Conservation (phyloP, 225 moss, liverwort and hornwort genomes). For the Rhytidiadelphus loreus region DNA sequence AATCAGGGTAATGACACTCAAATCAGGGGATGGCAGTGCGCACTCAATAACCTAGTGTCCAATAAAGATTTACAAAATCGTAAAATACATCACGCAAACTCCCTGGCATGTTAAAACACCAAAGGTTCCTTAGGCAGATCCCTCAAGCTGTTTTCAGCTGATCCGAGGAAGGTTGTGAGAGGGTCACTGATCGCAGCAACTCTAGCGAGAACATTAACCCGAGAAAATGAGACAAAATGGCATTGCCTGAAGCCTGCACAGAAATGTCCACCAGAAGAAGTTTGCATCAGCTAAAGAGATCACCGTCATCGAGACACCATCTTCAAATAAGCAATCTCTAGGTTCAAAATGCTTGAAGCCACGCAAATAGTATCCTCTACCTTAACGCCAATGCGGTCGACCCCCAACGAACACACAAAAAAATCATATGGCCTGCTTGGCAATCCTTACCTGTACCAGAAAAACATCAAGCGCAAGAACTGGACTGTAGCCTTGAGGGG, state of each 20-base stretch:
- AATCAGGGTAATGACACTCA: not conserved
- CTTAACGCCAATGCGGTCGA: not conserved
- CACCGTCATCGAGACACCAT: not conserved
- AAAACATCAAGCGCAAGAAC: conserved; percentile 96
- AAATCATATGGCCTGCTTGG: not conserved
- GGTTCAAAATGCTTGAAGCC: not conserved
- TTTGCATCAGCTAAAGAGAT: not conserved
- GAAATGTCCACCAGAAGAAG: not conserved
- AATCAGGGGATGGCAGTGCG: not conserved
- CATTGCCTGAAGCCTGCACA: conserved; percentile 88
- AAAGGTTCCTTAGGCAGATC: conserved; percentile 22
- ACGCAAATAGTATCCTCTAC: not conserved
- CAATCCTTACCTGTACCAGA: conserved; percentile 70
- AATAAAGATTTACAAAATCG: conserved; percentile 3
- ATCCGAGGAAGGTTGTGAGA: conserved; percentile 29
- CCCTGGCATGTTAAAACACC: conserved; percentile 30
- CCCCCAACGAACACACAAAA: not conserved
- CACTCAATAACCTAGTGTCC: not conserved
- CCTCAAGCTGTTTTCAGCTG: conserved; percentile 39
- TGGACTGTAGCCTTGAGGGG: conserved; percentile 69
- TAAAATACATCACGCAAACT: conserved; percentile 35
- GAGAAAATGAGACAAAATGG: conserved; percentile 71
- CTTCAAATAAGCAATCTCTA: not conserved
- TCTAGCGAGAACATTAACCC: conserved; percentile 60
- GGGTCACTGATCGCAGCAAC: conserved; percentile 74